A percentile compares a stretch with the other conserved stretches of the same genome.
These are phyloP conservation scores for Dalbergia cultrata DNA, from an alignment of 306 rosid genomes.

Conservation along the genomic window DNA sequence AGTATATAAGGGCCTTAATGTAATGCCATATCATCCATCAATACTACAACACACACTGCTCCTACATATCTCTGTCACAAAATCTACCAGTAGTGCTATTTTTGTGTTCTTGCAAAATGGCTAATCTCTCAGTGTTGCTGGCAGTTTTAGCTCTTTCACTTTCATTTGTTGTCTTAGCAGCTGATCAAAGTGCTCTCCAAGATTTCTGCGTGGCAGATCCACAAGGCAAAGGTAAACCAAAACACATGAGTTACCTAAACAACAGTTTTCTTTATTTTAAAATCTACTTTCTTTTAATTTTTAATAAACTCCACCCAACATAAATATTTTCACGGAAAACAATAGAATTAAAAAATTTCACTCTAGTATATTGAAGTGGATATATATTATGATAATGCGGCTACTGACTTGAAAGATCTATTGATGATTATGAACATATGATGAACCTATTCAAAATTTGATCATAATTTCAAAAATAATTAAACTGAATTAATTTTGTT, in stretches of 20 bases:
- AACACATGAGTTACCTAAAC: not conserved
- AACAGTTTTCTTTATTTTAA: not conserved
- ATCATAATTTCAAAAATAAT: not conserved
- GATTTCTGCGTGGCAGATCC: slow-evolving; percentile 60
- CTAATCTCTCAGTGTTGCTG: slow-evolving; percentile 40
- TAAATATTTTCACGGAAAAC: not conserved
- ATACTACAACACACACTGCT: not conserved
- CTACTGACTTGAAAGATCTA: not conserved
- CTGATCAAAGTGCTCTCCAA: slow-evolving; percentile 45
- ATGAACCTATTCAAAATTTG: not conserved
- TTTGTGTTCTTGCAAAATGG: slow-evolving; percentile 45
- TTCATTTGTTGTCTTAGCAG: slow-evolving; percentile 32
- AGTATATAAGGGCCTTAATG: slow-evolving; percentile 34
- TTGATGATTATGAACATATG: not conserved
- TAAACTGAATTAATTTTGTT: not conserved
- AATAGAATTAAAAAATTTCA: not conserved
- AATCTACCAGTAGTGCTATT: not conserved
- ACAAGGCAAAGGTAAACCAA: slow-evolving; percentile 45
- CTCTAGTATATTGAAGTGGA: too few relatives aligned
- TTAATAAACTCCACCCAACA: not conserved
- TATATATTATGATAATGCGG: too few relatives aligned
- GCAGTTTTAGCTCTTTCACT: slow-evolving; percentile 44
- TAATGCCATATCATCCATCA: slow-evolving; percentile 31
- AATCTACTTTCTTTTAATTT: not conserved
- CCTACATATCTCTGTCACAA: not conserved